Conservation (phyloP, 75 land plant species). For the Ceratopteris richardii region DNA sequence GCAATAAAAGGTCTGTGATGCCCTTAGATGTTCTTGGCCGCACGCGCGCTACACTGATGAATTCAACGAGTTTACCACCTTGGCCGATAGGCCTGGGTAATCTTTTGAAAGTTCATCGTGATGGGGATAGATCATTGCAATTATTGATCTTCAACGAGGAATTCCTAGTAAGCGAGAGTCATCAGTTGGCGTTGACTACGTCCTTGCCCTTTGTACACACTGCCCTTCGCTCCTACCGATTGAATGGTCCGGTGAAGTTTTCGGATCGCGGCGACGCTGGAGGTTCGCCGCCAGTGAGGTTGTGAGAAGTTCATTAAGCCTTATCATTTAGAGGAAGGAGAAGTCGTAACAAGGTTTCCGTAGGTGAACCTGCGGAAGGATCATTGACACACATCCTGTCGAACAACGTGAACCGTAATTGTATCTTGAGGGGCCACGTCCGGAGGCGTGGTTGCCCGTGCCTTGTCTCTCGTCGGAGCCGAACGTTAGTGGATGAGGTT, state of each 20-base stretch:
- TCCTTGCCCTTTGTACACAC: constrained; percentile 16
- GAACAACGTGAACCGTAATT: no score
- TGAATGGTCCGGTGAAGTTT: constrained; percentile 23
- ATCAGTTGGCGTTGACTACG: constrained; percentile 17
- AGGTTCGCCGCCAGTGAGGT: constrained; percentile 9
- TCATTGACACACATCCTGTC: no score
- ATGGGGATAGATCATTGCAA: constrained; percentile 33
- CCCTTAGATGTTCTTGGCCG: constrained; percentile 21
- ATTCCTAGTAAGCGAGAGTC: constrained; percentile 29
- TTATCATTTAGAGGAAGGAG: no score
- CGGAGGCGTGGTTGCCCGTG: no score
- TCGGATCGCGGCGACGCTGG: constrained; percentile 8
- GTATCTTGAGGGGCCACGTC: no score
- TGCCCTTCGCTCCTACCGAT: constrained; percentile 18
- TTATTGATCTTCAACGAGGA: constrained; percentile 36
- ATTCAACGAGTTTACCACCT: constrained; percentile 22
- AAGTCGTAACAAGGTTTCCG: no score
- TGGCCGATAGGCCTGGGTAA: constrained; percentile 20
- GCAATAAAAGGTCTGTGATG: constrained; percentile 7
- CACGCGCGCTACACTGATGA: constrained; percentile 23
- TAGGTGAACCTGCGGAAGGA: no score
- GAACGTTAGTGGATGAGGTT: no score
- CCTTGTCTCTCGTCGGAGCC: no score
- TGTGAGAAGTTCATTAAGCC: constrained; percentile 6
- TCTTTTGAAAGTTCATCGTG: constrained; percentile 30